Evolutionary conservation across 2,329 filamentous ascomycete genomes (phyloP).

Genomic region (Geosmithia putterillii): DNA sequence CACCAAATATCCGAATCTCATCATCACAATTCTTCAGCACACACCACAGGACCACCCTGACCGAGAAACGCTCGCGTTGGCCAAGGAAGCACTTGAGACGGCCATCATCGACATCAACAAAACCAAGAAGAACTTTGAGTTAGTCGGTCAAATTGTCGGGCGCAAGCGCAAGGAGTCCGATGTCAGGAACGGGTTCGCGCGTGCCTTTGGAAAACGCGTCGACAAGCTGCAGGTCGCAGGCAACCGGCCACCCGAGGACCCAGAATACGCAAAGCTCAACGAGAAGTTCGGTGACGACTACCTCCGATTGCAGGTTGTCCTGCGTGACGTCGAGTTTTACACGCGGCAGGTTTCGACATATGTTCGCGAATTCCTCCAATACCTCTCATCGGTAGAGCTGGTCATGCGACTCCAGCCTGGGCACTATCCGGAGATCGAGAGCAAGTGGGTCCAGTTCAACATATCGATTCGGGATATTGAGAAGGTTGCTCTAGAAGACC

Average conservation of each 20-base stretch:
- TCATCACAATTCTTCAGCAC: slow-evolving; percentile 66
- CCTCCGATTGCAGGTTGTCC: slow-evolving; percentile 80
- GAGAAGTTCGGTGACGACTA: slow-evolving; percentile 89
- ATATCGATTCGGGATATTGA: slow-evolving; percentile 78
- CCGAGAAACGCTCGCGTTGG: slow-evolving; percentile 45
- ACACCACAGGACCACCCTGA: slow-evolving; percentile 81
- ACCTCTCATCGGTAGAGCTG: slow-evolving; percentile 70
- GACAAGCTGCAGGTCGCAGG: slow-evolving; percentile 65
- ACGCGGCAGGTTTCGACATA: slow-evolving; percentile 70
- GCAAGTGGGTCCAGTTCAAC: slow-evolving; percentile 88
- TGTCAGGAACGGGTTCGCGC: slow-evolving; percentile 70
- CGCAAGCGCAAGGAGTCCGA: slow-evolving; percentile 83
- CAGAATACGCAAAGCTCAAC: slow-evolving; percentile 66
- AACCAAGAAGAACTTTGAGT: slow-evolving; percentile 85
- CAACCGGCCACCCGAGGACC: slow-evolving; percentile 58
- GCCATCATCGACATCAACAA: slow-evolving; percentile 85
- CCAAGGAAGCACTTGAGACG: slow-evolving; percentile 42
- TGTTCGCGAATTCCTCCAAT: slow-evolving; percentile 69
- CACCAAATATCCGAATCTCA: slow-evolving; percentile 82
- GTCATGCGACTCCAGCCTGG: slow-evolving; percentile 64
- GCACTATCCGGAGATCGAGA: slow-evolving; percentile 73
- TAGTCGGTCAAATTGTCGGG: slow-evolving; percentile 79
- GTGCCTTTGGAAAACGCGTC: slow-evolving; percentile 79
- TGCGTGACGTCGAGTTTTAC: slow-evolving; percentile 90
- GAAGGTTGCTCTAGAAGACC: slow-evolving; percentile 69